Evolutionary conservation across 305 asterid species (phyloP).

Genomic region (Rubia balearica): DNA sequence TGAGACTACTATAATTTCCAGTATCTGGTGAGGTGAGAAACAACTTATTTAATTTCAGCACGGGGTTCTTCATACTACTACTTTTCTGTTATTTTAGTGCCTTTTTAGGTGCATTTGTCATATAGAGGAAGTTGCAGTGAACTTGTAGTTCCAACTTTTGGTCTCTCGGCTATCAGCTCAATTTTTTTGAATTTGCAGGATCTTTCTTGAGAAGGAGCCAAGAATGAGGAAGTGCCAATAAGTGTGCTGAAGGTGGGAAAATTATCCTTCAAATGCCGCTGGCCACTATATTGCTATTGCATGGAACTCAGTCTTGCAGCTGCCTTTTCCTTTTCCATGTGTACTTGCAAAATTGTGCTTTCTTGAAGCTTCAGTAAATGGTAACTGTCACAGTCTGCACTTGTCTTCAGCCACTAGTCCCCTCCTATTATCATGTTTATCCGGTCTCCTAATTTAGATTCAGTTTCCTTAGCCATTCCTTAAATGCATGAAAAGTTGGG

Average conservation of each 20-base stretch:
- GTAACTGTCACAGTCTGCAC: not conserved
- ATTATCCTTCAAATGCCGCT: not conserved
- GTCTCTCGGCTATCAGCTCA: conserved; percentile 13
- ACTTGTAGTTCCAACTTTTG: conserved; percentile 4
- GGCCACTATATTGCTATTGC: not conserved
- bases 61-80: not conserved
- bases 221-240: conserved; percentile 10
- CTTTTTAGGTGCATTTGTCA: conserved; percentile 1
- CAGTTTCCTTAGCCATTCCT: not conserved
- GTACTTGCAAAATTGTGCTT: not conserved
- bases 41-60: not conserved
- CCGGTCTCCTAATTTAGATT: not conserved
- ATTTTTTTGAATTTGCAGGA: conserved; percentile 20
- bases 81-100: not conserved
- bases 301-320: conserved; percentile 1
- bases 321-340: conserved; percentile 1
- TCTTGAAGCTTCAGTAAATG: not conserved
- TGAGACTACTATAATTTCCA: not conserved
- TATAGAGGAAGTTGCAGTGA: not conserved
- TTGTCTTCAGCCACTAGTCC: too few species aligned
- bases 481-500: not conserved
- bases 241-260: not conserved
- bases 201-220: not conserved
- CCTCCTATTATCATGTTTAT: not conserved
- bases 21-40: not conserved